phyloP scores from a whole-genome alignment of 1,139 yeast genomes.

The Suhomyces guaymorum region DNA sequence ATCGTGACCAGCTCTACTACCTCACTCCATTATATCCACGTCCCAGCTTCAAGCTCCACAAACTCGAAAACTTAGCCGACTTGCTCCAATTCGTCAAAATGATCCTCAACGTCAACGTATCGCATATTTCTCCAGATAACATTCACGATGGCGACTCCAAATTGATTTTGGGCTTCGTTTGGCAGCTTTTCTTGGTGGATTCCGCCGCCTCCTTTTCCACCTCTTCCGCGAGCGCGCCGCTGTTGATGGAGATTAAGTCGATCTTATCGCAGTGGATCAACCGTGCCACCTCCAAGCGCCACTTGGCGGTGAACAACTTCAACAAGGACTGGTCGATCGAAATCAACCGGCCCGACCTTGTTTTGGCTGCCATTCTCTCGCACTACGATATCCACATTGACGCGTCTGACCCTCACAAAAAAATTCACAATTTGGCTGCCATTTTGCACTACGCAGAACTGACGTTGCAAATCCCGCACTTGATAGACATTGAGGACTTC shows the following conservation, averaged over 20 bases:
- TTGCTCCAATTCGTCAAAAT: slow-evolving; percentile 56
- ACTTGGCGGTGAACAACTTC: slow-evolving; percentile 31
- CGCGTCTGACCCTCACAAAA: slow-evolving; percentile 24
- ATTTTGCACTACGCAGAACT: slow-evolving; percentile 32
- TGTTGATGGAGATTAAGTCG: slow-evolving; percentile 34
- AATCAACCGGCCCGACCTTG: slow-evolving; percentile 29
- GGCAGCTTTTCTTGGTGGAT: slow-evolving; percentile 60
- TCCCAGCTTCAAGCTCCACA: slow-evolving; percentile 60
- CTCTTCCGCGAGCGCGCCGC: slow-evolving; percentile 38
- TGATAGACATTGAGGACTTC: slow-evolving; percentile 64
- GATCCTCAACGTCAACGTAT: slow-evolving; percentile 50
- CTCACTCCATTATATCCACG: slow-evolving; percentile 40
- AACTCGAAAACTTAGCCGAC: slow-evolving; percentile 60
- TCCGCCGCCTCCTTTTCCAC: slow-evolving; percentile 40
- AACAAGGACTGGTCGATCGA: slow-evolving; percentile 44
- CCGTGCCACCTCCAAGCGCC: slow-evolving; percentile 21
- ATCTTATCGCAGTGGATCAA: slow-evolving; percentile 40
- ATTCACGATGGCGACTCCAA: slow-evolving; percentile 64
- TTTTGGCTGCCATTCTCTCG: slow-evolving; percentile 28
- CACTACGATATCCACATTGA: slow-evolving; percentile 15
- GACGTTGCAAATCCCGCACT: slow-evolving; percentile 53
- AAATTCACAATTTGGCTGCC: slow-evolving; percentile 24
- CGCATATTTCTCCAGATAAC: slow-evolving; percentile 68
- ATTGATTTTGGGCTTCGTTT: slow-evolving; percentile 62
- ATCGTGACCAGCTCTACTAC: slow-evolving; percentile 21